phyloP scores from a whole-genome alignment of 345 rosid species.

The Euphorbia pulcherrima region DNA sequence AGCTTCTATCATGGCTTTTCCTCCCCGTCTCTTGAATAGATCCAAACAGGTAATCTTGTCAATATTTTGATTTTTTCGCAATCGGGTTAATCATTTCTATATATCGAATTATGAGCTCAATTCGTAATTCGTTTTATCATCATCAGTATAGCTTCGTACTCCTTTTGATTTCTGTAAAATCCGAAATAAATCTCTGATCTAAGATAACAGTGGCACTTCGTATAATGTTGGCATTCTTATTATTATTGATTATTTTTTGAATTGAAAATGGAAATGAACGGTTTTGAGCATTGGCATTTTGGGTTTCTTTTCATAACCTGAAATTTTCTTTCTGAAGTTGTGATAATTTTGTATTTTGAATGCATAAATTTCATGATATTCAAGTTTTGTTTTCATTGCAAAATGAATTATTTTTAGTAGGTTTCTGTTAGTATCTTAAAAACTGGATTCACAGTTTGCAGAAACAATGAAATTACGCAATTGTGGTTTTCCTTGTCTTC shows the following conservation, averaged over 20 bases:
- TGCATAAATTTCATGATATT: too few relatives aligned
- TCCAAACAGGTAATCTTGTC: conserved; percentile 62
- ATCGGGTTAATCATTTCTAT: background rate
- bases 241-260: background rate
- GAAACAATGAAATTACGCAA: background rate
- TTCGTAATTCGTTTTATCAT: background rate
- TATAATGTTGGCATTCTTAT: background rate
- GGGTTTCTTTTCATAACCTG: background rate
- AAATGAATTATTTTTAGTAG: too few relatives aligned
- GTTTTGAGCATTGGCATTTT: background rate
- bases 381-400: background rate
- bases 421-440: too few relatives aligned
- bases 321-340: too few relatives aligned
- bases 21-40: conserved; percentile 67
- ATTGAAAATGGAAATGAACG: background rate
- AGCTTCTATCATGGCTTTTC: conserved; percentile 51
- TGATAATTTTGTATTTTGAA: too few relatives aligned
- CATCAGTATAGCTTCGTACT: background rate
- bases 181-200: background rate
- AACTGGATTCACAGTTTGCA: background rate
- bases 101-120: background rate
- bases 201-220: background rate
- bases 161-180: background rate
- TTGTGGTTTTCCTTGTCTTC: background rate
- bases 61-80: background rate